Evolutionary conservation across 2,329 filamentous ascomycete species (phyloP), one percentile per base, ranked within the genome.

Genomic region (Peltaster fructicola): DNA sequence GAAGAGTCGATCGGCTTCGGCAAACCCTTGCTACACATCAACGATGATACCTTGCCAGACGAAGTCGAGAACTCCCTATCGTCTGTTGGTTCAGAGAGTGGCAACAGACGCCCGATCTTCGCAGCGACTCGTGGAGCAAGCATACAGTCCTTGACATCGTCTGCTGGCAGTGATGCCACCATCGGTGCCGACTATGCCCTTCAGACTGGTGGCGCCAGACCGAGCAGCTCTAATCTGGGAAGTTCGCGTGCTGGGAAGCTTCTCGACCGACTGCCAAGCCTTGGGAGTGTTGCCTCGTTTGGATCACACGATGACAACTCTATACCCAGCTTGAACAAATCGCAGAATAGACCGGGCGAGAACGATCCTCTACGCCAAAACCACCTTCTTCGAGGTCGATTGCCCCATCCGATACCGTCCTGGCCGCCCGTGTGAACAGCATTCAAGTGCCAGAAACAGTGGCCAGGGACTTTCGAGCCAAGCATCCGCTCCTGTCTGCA

Each of bases 361-460:
- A 74, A 39, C 56, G 61, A 40, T 65, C n/a, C n/a, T n/a, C n/a
- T n/a, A n/a, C n/a, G n/a, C 85, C 85, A 1, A 66, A 47, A 57
- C 71, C 30, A 59, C 65, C 35, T 51, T 50, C 41, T 39, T 50
- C 39, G 56, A 64, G 24, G 52, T 68, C 19, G 4, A 47, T 48
- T 21, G 41, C 47, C 7, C 57, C 64, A 11, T 88, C 81, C 2
- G 84, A 93, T 44, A 93, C 82, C 2, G 73, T 82, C 24, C 77
- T 93, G 41, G 73, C 82, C 20, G 75, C 81, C 29, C 84, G 88
- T 44, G 75, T 93, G 22, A 75, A 78, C 39, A 82, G 85, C 41
- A 80, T 95, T 8, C 78, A 85, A 30, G 80, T 93, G 1, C 85
- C 85, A 3, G 81, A 88, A 41, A 88, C 80, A 4, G 61, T 93